Percentiles rank a stretch among this genome's conserved stretches.
Conservation (phyloP, 73 alveolate genomes). For the Paramecium sexaurelia region DNA sequence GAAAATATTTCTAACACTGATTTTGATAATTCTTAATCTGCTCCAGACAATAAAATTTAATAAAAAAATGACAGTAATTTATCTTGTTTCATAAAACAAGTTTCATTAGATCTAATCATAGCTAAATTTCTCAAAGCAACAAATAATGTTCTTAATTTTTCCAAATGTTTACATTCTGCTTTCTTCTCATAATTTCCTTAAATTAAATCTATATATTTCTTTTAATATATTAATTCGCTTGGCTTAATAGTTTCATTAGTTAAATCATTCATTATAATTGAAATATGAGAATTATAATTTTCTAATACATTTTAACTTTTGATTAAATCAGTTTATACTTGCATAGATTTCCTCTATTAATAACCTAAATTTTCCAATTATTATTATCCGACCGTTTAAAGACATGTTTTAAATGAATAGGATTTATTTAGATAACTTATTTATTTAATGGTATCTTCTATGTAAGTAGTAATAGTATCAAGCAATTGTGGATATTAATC, state of each 20-base stretch:
- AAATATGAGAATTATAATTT: constrained; percentile 7
- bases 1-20: constrained; percentile 59
- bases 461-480: constrained; percentile 52
- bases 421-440: constrained; percentile 29
- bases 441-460: constrained; percentile 58
- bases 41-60: constrained; percentile 36
- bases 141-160: constrained; percentile 53
- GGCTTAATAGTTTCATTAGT: neutral
- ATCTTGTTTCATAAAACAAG: constrained; percentile 47
- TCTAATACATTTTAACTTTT: constrained; percentile 15
- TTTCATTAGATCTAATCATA: constrained; percentile 64
- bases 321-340: neutral
- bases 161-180: constrained; percentile 49
- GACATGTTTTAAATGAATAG: neutral
- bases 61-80: constrained; percentile 39
- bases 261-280: neutral
- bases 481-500: constrained; percentile 61
- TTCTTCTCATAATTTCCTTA: constrained; percentile 45
- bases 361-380: constrained; percentile 25
- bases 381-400: constrained; percentile 14
- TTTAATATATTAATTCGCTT: constrained; percentile 9
- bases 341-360: neutral
- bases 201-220: constrained; percentile 27
- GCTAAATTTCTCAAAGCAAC: constrained; percentile 62
- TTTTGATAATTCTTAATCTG: constrained; percentile 53